Percentiles rank a stretch among this genome's conserved stretches.
Evolutionary conservation across 768 basidiomycete species (phyloP).

Genomic region (Suillus subalutaceus): DNA sequence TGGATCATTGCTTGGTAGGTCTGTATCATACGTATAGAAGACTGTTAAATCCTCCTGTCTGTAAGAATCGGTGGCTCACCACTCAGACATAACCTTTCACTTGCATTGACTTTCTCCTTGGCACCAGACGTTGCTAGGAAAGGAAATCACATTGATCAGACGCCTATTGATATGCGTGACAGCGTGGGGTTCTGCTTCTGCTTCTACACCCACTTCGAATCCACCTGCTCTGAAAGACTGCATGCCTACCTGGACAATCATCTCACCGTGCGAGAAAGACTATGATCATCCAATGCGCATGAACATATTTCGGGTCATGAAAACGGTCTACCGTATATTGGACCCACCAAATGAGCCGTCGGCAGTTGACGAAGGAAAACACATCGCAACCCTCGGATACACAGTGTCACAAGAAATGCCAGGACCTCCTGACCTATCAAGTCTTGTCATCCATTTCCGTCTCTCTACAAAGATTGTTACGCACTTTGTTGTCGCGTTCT

Average conservation of each 20-base stretch:
- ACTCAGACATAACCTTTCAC: not conserved
- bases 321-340: not conserved
- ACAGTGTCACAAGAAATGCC: not conserved
- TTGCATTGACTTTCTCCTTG: not conserved
- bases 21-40: not conserved
- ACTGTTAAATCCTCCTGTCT: not conserved
- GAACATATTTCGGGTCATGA: constrained; percentile 1
- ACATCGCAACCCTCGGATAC: not conserved
- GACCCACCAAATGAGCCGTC: not conserved
- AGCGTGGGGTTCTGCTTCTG: not conserved
- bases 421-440: not conserved
- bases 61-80: not conserved
- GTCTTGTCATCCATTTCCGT: not conserved
- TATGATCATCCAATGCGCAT: constrained; percentile 5
- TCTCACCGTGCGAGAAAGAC: not conserved
- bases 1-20: not conserved
- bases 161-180: not conserved
- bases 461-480: not conserved
- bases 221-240: not conserved
- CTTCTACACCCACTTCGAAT: not conserved
- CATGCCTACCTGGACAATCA: constrained; percentile 3
- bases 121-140: not conserved
- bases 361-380: not conserved
- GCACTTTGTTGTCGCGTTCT: not conserved
- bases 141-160: not conserved